Base-by-base conservation (phyloP, 1,284 basidiomycete genomes). In the Apiotrichum veenhuisii region DNA sequence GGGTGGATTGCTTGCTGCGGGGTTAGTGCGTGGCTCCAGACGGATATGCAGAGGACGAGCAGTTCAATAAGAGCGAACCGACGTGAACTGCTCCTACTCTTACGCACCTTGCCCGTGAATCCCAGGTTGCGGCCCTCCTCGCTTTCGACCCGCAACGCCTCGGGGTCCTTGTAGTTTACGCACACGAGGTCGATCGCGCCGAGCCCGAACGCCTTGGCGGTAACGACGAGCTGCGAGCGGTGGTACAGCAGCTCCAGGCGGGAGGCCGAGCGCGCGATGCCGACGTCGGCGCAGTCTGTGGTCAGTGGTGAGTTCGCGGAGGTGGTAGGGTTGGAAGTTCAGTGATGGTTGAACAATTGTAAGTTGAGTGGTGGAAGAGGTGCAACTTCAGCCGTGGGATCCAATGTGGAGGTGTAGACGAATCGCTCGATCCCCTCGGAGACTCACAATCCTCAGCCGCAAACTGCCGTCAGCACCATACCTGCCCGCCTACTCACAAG, bases 151-250 rank as follows among this genome's bases (percentile, higher is more conserved):
- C 79, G 77, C 20, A 96, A 80, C 62, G 85, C 84, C 7, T 82
- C 81, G 4, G 79, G 68, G 69, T 94, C 86, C 70, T 89, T 89
- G 79, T 92, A 95, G 70, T 92, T 87, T 37, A 94, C 85, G 72
- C 92, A 95, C 1, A 95, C 91, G 87, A 95, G 89, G 72, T 95
- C 92, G 69, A 98, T 90, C 2, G 92, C 89, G 40, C 87, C 83
- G 2, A 96, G 79, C 0, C 84, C 84, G 68, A 87, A 91, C 5
- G 91, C 90, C 70, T 89, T 92, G 14, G 94, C 91, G 0, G 86
- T 84, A 25, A 89, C 84, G 11, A 88, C 89, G 54, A 96, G 84
- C 57, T 87, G 83, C 0, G 90, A 90, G n/a, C 94, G 85, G 3
- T 91, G 87, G 66, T 85, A 91, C 8, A 94, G 82, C 22, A 98